These are phyloP conservation scores for Backusella macrospora DNA, from an alignment of 192 early-diverging fungal species.

Conservation along the genomic window DNA sequence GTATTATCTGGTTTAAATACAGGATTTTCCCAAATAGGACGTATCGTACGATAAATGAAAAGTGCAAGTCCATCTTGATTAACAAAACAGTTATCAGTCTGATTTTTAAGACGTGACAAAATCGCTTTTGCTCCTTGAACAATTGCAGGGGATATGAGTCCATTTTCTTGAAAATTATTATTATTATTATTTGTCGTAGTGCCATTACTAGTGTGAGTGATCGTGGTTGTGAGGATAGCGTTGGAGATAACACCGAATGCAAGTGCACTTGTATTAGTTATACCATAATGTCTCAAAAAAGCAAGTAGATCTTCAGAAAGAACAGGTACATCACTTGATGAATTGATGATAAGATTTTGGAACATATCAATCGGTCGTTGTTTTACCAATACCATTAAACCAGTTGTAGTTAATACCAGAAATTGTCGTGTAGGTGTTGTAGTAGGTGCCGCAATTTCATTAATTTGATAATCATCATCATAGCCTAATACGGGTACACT, in stretches of 20 bases:
- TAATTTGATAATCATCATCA: constrained; percentile 39
- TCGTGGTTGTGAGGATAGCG: background rate
- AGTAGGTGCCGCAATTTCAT: constrained; percentile 70
- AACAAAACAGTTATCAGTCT: background rate
- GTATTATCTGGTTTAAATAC: background rate
- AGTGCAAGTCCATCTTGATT: constrained; percentile 17
- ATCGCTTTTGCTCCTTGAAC: background rate
- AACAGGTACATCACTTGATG: background rate
- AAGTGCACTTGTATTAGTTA: background rate
- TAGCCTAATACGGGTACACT: constrained; percentile 46
- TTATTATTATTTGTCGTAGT: background rate
- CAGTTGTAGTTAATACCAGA: constrained; percentile 77
- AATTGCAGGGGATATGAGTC: background rate
- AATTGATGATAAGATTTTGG: constrained; percentile 50
- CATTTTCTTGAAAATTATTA: too few relatives aligned
- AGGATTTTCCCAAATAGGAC: background rate
- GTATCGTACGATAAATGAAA: constrained; percentile 12
- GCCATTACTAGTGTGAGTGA: too few relatives aligned
- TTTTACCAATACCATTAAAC: constrained; percentile 67
- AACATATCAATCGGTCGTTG: constrained; percentile 81
- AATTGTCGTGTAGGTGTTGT: constrained; percentile 61
- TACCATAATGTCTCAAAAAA: constrained; percentile 2
- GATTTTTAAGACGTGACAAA: background rate
- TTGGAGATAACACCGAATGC: background rate
- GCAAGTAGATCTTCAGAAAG: background rate